Evolutionary conservation across 2,329 filamentous ascomycete species (phyloP), one percentile per base, ranked within the genome.

Genomic region (Pyrenophora seminiperda): DNA sequence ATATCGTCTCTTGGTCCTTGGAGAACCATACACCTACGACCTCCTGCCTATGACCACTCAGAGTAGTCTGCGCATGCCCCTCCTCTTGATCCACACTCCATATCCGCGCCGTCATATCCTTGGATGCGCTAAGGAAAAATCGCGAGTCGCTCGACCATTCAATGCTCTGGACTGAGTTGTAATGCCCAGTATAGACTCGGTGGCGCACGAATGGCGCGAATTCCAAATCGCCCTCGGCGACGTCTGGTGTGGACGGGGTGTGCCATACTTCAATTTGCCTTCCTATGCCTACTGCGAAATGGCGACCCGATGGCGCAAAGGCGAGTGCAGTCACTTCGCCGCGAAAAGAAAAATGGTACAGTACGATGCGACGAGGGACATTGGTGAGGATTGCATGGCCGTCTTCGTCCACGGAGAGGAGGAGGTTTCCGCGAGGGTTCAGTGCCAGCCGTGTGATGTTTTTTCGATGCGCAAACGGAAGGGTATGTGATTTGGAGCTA

Each of bases 21-120:
- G 92, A 95, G 70, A 99, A 99, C 86, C 91, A 99, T n/a, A 92
- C 92, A n/a, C 88, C 90, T 46, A 95, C 82, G 3, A 99, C 89
- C 13, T 84, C 87, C 73, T 97, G 91, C 70, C 91, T 87, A 75
- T 99, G 95, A 1, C 94, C 94, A 3, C 91, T 88, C 54, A 99
- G 77, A 13, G 92, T 90, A 1, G 94, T 99, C 0, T 93, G 91
- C 41, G 86, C 84, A 73, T 97, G 97, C 1, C 88, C 90, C 53
- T 93, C 89, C 66, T 96, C 91, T 1, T 86, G 82, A 61, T 95
- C 83, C 59, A 97, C 77, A 71, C 92, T 97, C 93, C 93, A 99
- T 84, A 99, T 90, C 69, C 92, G 84, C 31, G 90, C 88, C 0
- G 92, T 97, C 73, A 97, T 75, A 68, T 99, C 94, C 71, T 91